Base-by-base conservation (phyloP, 75 land plant genomes). In the Larix kaempferi region DNA sequence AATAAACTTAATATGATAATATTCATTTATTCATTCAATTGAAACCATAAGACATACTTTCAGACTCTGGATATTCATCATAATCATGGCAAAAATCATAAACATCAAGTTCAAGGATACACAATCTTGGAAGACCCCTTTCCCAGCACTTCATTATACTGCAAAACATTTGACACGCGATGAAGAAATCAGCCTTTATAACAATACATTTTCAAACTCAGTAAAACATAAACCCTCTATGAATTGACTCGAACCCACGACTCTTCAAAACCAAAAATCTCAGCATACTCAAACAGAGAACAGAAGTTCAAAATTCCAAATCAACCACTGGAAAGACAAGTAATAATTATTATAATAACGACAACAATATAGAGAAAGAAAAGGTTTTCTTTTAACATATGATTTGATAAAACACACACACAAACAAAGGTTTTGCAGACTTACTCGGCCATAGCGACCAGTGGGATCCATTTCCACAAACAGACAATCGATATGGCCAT, bases 41-140 rank as follows among this genome's bases (percentile, higher is more conserved):
- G 12, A 49, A 49, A 49, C 54, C 12, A 49, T 44, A 44, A 44
- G 52, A 44, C 52, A 7, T 44, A 44, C 52, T 44, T 44, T 44
- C 52, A 44, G 52, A 44, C 6, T 44, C 6, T 6, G 52, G 52
- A 44, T 44, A 44, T 44, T 6, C 52, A 44, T 44, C 52, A 44
- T 11, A 49, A 49, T 49, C 54, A 49, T 49, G 54, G 8, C 54
- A 49, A 49, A 49, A 49, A 49, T 10, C 54, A 49, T 49, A 49
- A 49, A 49, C 54, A 49, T 49, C 54, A 49, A 49, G 54, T 7
- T n/a, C 26, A 49, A 72, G 74, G 74, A 72, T 94, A 94, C 93
- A 95, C 98, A 76, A 89, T 91, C 82, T 95, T 95, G 83, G 84
- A 91, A 49, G 98, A 91, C 61, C 98, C 98, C 75, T 89, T 95